These are phyloP conservation scores for Huntiella abstrusa DNA, from an alignment of 2,329 filamentous ascomycete genomes.

Conservation along the genomic window DNA sequence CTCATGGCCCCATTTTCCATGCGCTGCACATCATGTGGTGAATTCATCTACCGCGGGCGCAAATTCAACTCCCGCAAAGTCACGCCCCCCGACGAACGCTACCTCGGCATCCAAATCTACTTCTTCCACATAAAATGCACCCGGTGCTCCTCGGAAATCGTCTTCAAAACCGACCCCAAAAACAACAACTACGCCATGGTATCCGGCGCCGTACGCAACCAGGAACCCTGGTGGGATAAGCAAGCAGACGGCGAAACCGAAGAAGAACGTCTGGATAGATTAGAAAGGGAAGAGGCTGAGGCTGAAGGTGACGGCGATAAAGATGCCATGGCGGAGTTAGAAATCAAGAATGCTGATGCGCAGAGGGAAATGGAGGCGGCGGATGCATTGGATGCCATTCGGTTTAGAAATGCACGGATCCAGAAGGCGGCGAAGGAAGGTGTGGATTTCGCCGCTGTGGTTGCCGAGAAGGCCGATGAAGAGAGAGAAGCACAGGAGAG, in stretches of 20 bases:
- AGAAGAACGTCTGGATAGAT: conserved; percentile 65
- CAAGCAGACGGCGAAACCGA: conserved; percentile 56
- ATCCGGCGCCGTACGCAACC: conserved; percentile 74
- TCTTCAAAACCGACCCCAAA: conserved; percentile 86
- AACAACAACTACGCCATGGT: conserved; percentile 77
- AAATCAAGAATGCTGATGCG: conserved; percentile 82
- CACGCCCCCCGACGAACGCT: conserved; percentile 70
- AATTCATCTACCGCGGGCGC: conserved; percentile 81
- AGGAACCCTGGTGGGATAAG: conserved; percentile 66
- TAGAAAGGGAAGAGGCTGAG: conserved; percentile 57
- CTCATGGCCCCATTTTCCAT: conserved; percentile 44
- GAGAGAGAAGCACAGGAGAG: conserved; percentile 48
- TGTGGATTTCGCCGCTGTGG: conserved; percentile 34
- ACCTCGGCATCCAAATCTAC: conserved; percentile 73
- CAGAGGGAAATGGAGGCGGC: conserved; percentile 93
- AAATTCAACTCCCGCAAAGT: conserved; percentile 96
- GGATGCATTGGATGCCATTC: conserved; percentile 86
- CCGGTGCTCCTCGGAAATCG: conserved; percentile 68
- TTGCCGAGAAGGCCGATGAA: conserved; percentile 35
- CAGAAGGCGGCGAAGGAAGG: conserved; percentile 56
- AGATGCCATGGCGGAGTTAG: conserved; percentile 88
- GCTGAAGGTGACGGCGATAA: conserved; percentile 48
- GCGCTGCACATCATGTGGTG: conserved; percentile 32
- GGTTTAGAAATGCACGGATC: conserved; percentile 74
- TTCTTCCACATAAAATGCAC: conserved; percentile 73